Evolutionary conservation across 306 rosid species (phyloP).

Genomic region (Geum urbanum): DNA sequence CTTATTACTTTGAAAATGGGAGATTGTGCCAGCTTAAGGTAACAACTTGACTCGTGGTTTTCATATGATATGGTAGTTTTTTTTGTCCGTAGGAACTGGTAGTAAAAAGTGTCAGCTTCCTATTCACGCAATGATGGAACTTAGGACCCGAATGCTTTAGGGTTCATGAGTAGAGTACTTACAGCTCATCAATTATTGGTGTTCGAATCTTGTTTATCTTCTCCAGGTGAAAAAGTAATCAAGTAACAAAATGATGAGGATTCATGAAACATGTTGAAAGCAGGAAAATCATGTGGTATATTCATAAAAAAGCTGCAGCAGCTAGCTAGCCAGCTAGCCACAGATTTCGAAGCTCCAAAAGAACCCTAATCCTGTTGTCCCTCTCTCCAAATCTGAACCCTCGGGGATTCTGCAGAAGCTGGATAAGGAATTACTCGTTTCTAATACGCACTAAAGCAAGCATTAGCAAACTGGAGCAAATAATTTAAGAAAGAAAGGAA

Average conservation of each 20-base stretch:
- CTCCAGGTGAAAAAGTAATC: slow-evolving; percentile 33
- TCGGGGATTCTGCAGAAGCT: not conserved
- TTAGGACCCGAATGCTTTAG: slow-evolving; percentile 29
- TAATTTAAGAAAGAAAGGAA: not conserved
- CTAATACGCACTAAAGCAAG: too few species aligned
- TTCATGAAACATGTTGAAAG: slow-evolving; percentile 35
- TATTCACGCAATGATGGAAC: slow-evolving; percentile 51
- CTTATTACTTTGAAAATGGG: slow-evolving; percentile 33
- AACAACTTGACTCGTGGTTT: slow-evolving; percentile 25
- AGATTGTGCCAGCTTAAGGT: slow-evolving; percentile 23
- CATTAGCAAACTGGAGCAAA: not conserved
- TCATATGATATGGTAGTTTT: slow-evolving; percentile 24
- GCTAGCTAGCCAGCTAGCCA: not conserved
- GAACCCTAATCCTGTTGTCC: slow-evolving; percentile 9
- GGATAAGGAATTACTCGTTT: not conserved
- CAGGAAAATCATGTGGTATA: slow-evolving; percentile 28
- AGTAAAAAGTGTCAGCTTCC: slow-evolving; percentile 27
- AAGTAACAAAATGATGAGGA: slow-evolving; percentile 51
- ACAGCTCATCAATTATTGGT: slow-evolving; percentile 46
- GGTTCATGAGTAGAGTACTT: slow-evolving; percentile 20
- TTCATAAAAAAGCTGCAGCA: not conserved
- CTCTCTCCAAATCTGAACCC: not conserved
- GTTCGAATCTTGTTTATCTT: slow-evolving; percentile 47
- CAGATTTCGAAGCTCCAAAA: not conserved
- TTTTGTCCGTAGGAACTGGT: slow-evolving; percentile 7